Percentiles rank a stretch among this genome's conserved stretches.
Conservation (phyloP, 2,329 filamentous ascomycete genomes). For the Phaeosphaeria sp. region DNA sequence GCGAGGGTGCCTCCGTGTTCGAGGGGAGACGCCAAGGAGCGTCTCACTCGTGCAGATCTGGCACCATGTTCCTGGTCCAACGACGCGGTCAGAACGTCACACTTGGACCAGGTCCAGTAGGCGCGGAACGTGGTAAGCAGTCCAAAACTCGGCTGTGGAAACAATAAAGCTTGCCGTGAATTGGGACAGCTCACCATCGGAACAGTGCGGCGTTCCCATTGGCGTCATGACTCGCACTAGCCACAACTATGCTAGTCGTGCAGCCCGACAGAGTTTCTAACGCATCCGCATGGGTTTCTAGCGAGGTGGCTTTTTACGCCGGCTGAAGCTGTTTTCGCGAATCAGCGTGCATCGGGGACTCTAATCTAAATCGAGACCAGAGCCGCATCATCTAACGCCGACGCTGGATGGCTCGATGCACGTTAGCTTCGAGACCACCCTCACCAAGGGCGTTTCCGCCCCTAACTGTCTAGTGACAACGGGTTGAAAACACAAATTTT, state of each 20-base stretch:
- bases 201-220: not conserved
- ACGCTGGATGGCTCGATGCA: not conserved
- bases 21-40: not conserved
- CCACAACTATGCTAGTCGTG: not conserved
- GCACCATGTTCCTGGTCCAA: not conserved
- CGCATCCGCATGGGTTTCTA: not conserved
- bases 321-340: not conserved
- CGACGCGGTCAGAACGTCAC: not conserved
- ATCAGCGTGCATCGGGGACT: not conserved
- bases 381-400: not conserved
- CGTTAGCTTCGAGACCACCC: not conserved
- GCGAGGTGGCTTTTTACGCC: not conserved
- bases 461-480: not conserved
- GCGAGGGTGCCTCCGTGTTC: not conserved
- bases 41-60: not conserved
- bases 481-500: not conserved
- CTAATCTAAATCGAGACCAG: not conserved
- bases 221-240: not conserved
- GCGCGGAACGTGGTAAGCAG: not conserved
- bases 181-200: not conserved
- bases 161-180: not conserved
- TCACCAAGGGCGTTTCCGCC: not conserved
- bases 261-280: not conserved
- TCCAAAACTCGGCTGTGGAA: not conserved
- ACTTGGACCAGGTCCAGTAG: not conserved